Base-by-base conservation (phyloP, 2,329 filamentous ascomycete species). In the Paracoccidioides brasiliensis region DNA sequence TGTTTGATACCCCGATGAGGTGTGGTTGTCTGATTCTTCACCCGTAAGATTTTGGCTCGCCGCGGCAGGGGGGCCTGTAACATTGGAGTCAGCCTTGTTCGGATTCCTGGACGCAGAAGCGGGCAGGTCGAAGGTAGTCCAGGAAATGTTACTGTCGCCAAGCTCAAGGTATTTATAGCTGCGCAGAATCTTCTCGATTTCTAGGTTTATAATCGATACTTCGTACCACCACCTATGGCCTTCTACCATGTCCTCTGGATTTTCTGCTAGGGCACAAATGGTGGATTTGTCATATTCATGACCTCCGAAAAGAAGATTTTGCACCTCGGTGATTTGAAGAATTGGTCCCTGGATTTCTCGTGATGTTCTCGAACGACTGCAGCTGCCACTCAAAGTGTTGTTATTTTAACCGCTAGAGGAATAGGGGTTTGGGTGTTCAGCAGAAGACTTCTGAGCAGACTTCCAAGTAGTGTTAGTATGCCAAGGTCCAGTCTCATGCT, bases 171-270 rank as follows among this genome's bases (percentile, higher is more conserved):
- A 40, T 9, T 56, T 53, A 38, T 74, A 74, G 7, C 64, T 49
- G 14, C 62, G 57, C 15, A 74, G 59, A 0, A 68, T 59, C 4
- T 64, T 55, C 32, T 71, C 67, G n/a, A 74, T 66, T 2, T 59
- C 56, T 4, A 64, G 61, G 53, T 70, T 71, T 7, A 69, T 60
- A 9, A 75, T 57, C 1, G 72, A 71, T 3, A 66, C 63, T 51
- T 74, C 69, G 57, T 70, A 72, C 67, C 72, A 73, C 3, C 70
- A 63, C 5, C 65, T 63, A 12, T 65, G 66, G 3, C 60, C 61
- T 5, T 60, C 58, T n/a, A 66, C 59, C 67, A 72, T 69, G 3
- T 69, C 63, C 3, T 61, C 53, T 4, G 61, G 45, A 10, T 55
- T 43, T 2, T 54, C 55, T 30, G 65, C 66, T 14, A 64, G 64